phyloP scores from a whole-genome alignment of 2,329 filamentous ascomycete species.

The Sclerotinia borealis region DNA sequence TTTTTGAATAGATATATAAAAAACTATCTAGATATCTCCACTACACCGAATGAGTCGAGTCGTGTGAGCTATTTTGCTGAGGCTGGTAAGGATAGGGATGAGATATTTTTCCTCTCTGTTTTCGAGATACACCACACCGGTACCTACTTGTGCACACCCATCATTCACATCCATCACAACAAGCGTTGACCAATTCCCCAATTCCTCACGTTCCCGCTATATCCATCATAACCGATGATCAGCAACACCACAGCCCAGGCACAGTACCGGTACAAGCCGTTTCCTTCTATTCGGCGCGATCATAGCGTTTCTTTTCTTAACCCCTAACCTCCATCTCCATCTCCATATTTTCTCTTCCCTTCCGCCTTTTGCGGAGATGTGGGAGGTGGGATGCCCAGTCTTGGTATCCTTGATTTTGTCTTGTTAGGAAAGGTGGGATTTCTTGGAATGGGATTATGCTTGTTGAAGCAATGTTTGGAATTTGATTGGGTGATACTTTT shows the following conservation, averaged over 20 bases:
- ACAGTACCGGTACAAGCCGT: background rate
- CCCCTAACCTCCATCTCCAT: background rate
- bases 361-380: conserved; percentile 1
- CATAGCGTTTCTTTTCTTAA: background rate
- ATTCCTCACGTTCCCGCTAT: background rate
- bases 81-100: too few species aligned
- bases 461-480: too few species aligned
- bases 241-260: too few species aligned
- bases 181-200: too few species aligned
- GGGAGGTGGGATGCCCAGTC: background rate
- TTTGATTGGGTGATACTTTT: too few species aligned
- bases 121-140: too few species aligned
- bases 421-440: background rate
- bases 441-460: background rate
- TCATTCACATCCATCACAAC: too few species aligned
- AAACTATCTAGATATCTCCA: too few species aligned
- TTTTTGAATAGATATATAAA: background rate
- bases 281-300: background rate
- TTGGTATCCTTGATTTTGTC: background rate
- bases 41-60: background rate
- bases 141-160: too few species aligned
- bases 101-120: too few species aligned
- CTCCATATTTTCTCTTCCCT: conserved; percentile 10
- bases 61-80: background rate
- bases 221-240: background rate